phyloP scores from a whole-genome alignment of 2,329 filamentous ascomycete genomes.

The Cladosporium sphaerospermum region DNA sequence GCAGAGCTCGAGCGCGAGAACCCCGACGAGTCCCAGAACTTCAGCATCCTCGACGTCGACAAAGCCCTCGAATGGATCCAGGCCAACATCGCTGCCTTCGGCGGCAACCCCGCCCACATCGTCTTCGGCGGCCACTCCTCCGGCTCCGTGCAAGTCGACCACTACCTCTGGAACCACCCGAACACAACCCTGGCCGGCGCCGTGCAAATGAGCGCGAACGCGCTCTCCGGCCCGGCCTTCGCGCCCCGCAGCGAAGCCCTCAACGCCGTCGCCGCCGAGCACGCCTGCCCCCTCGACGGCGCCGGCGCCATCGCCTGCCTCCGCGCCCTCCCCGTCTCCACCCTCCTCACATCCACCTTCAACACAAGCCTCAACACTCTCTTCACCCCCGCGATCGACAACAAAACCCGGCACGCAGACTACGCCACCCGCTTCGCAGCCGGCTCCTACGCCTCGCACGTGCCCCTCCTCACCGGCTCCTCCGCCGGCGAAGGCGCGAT shows the following conservation, averaged over 20 bases:
- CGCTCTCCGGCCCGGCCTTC: conserved; percentile 36
- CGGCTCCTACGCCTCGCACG: conserved; percentile 1
- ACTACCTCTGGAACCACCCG: conserved; percentile 47
- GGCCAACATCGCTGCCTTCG: conserved; percentile 43
- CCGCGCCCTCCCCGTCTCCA: conserved; percentile 27
- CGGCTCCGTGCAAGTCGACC: conserved; percentile 27
- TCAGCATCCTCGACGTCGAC: conserved; percentile 17
- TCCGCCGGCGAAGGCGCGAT: conserved; percentile 23
- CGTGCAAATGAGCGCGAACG: conserved; percentile 40
- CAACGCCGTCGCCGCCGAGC: conserved; percentile 33
- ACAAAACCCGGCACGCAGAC: conserved; percentile 7
- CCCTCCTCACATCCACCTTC: conserved; percentile 29
- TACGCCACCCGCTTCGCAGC: conserved; percentile 4
- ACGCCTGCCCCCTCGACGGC: conserved; percentile 30
- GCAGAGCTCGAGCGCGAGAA: conserved; percentile 25
- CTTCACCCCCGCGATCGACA: conserved; percentile 3
- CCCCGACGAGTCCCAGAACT: conserved; percentile 23
- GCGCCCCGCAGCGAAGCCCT: conserved; percentile 34
- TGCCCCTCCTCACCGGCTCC: conserved; percentile 23
- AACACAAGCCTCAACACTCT: conserved; percentile 21
- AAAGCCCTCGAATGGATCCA: conserved; percentile 33
- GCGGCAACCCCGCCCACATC: conserved; percentile 70
- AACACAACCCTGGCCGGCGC: conserved; percentile 44
- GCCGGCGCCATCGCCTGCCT: conserved; percentile 35
- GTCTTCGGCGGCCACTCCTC: conserved; percentile 57